A percentile compares a stretch with the other conserved stretches of the same genome.
phyloP scores from a whole-genome alignment of 164 flowering plant genomes.

The Sedum album region DNA sequence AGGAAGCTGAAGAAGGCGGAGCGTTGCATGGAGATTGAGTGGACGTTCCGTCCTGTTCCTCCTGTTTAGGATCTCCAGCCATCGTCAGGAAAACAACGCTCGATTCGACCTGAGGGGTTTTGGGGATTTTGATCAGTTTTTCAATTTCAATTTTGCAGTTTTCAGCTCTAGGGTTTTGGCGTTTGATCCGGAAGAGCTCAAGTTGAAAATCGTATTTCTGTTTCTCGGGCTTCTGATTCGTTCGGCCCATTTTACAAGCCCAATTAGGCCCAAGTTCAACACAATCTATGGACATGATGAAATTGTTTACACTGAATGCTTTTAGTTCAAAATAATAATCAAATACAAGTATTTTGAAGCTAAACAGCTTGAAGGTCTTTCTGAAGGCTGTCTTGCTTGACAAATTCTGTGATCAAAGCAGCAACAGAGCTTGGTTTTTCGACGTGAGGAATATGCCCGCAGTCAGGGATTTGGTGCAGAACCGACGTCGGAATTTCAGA shows the following conservation, averaged over 20 bases:
- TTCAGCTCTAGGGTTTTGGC: constrained; percentile 11
- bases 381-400: constrained; percentile 15
- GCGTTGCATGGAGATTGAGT: constrained; percentile 83
- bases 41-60: constrained; percentile 75
- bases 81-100: not conserved
- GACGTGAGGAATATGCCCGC: constrained; percentile 93
- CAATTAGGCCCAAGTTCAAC: not conserved
- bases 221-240: not conserved
- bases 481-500: constrained; percentile 59
- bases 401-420: constrained; percentile 50
- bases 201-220: not conserved
- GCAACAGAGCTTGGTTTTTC: constrained; percentile 59
- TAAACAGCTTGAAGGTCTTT: not conserved
- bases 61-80: constrained; percentile 31
- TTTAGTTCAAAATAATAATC: not conserved
- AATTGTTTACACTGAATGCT: not conserved
- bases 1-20: constrained; percentile 73
- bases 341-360: not conserved
- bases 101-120: not conserved
- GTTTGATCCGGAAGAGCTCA: constrained; percentile 4
- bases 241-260: not conserved
- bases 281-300: not conserved
- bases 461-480: constrained; percentile 56
- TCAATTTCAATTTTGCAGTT: not conserved
- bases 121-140: not conserved